A percentile compares a stretch with the other conserved stretches of the same genome.
phyloP scores from a whole-genome alignment of 1,284 basidiomycete species.

The Vanrija pseudolonga region DNA sequence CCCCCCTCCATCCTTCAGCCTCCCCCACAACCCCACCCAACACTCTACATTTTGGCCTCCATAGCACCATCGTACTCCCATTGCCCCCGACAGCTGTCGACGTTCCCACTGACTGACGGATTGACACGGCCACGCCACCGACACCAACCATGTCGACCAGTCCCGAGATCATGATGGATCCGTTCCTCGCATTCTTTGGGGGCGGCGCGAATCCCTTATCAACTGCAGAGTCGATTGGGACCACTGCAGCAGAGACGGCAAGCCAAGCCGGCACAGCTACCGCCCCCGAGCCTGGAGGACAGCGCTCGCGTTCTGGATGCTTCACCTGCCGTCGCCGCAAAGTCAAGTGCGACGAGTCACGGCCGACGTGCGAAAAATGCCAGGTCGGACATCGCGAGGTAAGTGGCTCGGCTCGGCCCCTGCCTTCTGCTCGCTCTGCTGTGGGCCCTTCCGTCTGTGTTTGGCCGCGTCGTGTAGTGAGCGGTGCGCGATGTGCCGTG shows the following conservation, averaged over 20 bases:
- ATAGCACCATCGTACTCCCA: no score
- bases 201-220: background rate
- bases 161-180: slow-evolving; percentile 16
- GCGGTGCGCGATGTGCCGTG: background rate
- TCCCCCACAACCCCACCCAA: no score
- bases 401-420: slow-evolving; percentile 1
- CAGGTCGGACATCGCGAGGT: slow-evolving; percentile 33
- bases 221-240: background rate
- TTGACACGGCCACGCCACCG: no score
- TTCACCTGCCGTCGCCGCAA: slow-evolving; percentile 39
- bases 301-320: slow-evolving; percentile 32
- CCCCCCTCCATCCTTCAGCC: no score
- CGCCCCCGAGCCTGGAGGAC: slow-evolving; percentile 13
- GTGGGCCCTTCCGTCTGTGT: background rate
- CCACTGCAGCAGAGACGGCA: background rate
- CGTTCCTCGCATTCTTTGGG: slow-evolving; percentile 19
- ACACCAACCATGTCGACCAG: slow-evolving; percentile 5
- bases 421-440: background rate
- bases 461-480: slow-evolving; percentile 1
- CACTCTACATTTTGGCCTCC: no score
- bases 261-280: background rate
- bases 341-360: slow-evolving; percentile 41
- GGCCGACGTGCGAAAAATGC: slow-evolving; percentile 33
- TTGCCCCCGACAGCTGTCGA: no score
- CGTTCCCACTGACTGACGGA: no score